These are phyloP conservation scores for Xylariomycetidae sp. DNA, from an alignment of 2,329 filamentous ascomycete genomes.

Conservation along the genomic window DNA sequence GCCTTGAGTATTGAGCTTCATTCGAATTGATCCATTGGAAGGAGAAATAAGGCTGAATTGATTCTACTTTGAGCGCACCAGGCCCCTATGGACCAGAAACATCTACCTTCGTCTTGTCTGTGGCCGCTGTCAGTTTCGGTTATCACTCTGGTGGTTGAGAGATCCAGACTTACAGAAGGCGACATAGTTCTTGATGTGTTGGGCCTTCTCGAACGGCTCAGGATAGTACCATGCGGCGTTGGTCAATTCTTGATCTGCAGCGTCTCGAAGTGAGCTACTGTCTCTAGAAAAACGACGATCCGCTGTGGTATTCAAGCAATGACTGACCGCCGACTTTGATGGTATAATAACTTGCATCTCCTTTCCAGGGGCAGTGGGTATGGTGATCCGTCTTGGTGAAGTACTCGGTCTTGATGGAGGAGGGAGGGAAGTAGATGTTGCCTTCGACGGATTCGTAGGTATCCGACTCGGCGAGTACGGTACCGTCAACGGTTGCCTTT, in stretches of 20 bases:
- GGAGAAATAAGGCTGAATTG: too few relatives aligned
- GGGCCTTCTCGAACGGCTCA: slow-evolving; percentile 39
- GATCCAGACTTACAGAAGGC: slow-evolving; percentile 46
- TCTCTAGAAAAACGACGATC: neutral
- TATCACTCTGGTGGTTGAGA: neutral
- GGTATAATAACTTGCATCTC: slow-evolving; percentile 50
- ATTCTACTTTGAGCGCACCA: too few relatives aligned
- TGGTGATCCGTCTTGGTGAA: slow-evolving; percentile 39
- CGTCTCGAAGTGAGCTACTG: too few relatives aligned
- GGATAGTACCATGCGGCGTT: slow-evolving; percentile 57
- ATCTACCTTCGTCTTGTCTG: slow-evolving; percentile 16
- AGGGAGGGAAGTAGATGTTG: slow-evolving; percentile 50
- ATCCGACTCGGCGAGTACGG: slow-evolving; percentile 42
- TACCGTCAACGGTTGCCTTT: slow-evolving; percentile 41
- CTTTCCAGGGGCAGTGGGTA: slow-evolving; percentile 52
- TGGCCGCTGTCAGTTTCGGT: neutral
- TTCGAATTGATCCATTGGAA: too few relatives aligned
- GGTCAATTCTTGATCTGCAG: slow-evolving; percentile 37
- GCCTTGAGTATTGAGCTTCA: too few relatives aligned
- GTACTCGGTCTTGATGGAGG: slow-evolving; percentile 36
- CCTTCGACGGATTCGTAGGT: slow-evolving; percentile 53
- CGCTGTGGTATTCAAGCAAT: too few relatives aligned
- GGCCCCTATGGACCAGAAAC: slow-evolving; percentile 8
- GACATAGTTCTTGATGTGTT: slow-evolving; percentile 47
- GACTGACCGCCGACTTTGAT: slow-evolving; percentile 40